Conservation (phyloP, 2,329 filamentous ascomycete species). For the Talaromyces sp. region DNA sequence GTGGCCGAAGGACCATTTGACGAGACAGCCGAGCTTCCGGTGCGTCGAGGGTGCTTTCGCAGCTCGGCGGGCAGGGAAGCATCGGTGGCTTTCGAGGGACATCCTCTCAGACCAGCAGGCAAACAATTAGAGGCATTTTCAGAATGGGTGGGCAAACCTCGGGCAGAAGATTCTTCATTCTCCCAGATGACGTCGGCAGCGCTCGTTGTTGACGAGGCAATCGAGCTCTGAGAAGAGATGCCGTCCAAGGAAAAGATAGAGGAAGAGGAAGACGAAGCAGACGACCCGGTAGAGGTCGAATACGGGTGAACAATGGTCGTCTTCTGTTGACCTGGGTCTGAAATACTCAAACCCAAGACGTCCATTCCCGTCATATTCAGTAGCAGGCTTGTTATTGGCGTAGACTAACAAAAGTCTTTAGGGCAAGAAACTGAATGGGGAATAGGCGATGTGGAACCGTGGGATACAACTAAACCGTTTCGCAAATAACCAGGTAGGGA, state of each 20-base stretch:
- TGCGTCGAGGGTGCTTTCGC: constrained; percentile 52
- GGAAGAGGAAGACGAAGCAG: constrained; percentile 69
- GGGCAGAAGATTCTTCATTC: constrained; percentile 30
- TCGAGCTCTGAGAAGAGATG: constrained; percentile 63
- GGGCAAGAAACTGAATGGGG: constrained; percentile 13
- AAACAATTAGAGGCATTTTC: constrained; percentile 20
- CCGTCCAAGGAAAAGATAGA: constrained; percentile 72
- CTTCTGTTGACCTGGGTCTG: constrained; percentile 35
- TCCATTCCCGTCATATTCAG: constrained; percentile 42
- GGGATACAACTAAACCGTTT: constrained; percentile 25
- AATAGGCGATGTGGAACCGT: constrained; percentile 17
- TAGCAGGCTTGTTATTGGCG: constrained; percentile 16
- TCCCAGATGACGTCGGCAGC: constrained; percentile 52
- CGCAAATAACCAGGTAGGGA: constrained; percentile 28
- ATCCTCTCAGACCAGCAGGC: constrained; percentile 24
- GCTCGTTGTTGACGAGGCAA: constrained; percentile 61
- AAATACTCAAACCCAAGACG: constrained; percentile 38
- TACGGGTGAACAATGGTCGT: constrained; percentile 52
- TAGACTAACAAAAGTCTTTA: not conserved
- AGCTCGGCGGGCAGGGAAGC: constrained; percentile 35
- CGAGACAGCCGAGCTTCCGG: constrained; percentile 49
- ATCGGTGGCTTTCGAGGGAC: constrained; percentile 26
- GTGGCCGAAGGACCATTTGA: constrained; percentile 40
- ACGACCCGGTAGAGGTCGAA: constrained; percentile 66
- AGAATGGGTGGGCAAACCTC: constrained; percentile 18